Evolutionary conservation across 306 rosid species (phyloP), one percentile per base, ranked within the genome.

Genomic region (Echinosophora koreensis): DNA sequence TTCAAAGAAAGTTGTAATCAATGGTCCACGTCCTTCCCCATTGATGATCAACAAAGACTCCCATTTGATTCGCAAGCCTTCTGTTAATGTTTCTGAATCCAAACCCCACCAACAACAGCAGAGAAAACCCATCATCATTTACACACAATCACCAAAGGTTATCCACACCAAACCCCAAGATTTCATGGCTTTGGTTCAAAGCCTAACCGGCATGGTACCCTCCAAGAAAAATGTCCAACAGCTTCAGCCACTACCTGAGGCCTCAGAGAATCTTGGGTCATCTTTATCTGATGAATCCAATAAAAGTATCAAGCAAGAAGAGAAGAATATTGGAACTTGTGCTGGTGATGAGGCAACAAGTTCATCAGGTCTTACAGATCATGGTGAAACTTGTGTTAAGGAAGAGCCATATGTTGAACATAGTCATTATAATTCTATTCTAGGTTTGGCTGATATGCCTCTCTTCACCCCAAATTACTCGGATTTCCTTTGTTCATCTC

Each of bases 131-230:
- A 65, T 88, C 46, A 89, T 91, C 58, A 89, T 88, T 12, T 89
- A 91, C 84, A 69, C 89, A 0, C 77, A 86, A 47, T 91, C 94
- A 4, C 97, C 97, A 0, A 88, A 88, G 74, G 11, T 88, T 76
- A 88, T 91, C 73, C 91, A 89, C 82, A 81, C 91, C 0, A 84
- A 82, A 15, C 69, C 94, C 1, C 76, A 77, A 2, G 87, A 91
- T 27, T 91, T 91, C 86, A 89, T 88, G 94, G 83, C 90, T 9
- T 58, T 91, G 10, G 97, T 91, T 10, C 94, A 91, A 28, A 90
- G 82, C 15, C 97, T 91, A 39, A 91, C 97, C 16, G 97, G 97
- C 32, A 47, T 15, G 69, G 67, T 86, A 0, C 37, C 28, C 8
- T 46, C 89, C 18, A 39, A 52, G 3, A n/a, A 74, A 22, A 51